Conservation (phyloP, 306 rosid genomes). For the Rosa rugosa region DNA sequence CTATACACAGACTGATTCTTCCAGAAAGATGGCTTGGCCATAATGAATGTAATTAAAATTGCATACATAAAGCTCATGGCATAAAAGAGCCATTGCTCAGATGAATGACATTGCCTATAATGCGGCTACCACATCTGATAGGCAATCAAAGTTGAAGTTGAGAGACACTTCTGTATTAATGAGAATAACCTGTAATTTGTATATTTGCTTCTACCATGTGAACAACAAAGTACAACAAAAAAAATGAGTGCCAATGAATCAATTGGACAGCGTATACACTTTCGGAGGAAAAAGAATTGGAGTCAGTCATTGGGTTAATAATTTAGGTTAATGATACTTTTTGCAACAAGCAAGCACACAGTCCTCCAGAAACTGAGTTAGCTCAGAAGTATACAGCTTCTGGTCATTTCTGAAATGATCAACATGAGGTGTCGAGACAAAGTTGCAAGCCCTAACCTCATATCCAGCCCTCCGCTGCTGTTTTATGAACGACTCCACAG, state of each 20-base stretch:
- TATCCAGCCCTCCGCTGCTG: conserved; percentile 74
- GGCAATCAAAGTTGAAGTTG: background rate
- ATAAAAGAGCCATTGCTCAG: background rate
- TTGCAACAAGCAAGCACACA: conserved; percentile 59
- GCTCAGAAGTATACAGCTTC: conserved; percentile 69
- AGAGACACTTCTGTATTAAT: background rate
- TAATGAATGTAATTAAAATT: too few species aligned
- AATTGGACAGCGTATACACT: conserved; percentile 18
- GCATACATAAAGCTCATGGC: background rate
- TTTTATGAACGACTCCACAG: conserved; percentile 82
- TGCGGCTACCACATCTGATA: too few species aligned
- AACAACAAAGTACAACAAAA: background rate
- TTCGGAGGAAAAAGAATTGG: conserved; percentile 3
- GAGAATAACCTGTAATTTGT: background rate
- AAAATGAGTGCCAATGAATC: conserved; percentile 19
- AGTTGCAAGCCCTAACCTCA: conserved; percentile 90
- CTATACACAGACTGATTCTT: too few species aligned
- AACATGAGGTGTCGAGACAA: conserved; percentile 92
- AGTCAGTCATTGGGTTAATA: conserved; percentile 7
- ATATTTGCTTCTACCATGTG: conserved; percentile 15
- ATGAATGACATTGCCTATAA: too few species aligned
- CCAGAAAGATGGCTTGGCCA: too few species aligned
- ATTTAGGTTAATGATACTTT: conserved; percentile 21
- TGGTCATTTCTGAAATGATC: conserved; percentile 94
- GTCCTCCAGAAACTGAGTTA: conserved; percentile 77